phyloP scores from a whole-genome alignment of 306 rosid genomes.

The Ochetophila trinervis region DNA sequence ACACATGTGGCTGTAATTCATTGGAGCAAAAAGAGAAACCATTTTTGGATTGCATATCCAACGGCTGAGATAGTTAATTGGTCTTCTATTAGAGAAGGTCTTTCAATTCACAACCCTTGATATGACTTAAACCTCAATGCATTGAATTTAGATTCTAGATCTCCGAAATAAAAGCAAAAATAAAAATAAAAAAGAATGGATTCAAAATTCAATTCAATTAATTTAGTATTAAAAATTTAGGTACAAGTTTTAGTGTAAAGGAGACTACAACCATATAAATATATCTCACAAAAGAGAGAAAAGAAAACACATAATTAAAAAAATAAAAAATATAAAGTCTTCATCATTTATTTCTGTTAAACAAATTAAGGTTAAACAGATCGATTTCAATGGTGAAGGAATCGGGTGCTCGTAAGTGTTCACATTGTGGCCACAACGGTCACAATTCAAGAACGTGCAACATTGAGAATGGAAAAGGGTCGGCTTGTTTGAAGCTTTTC shows the following conservation, averaged over 20 bases:
- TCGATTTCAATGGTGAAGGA: slow-evolving; percentile 32
- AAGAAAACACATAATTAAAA: no score
- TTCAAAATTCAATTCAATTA: no score
- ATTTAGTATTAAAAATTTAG: no score
- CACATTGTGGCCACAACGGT: slow-evolving; percentile 39
- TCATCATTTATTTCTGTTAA: no score
- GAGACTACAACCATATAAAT: no score
- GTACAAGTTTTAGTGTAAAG: no score
- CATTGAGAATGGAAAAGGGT: slow-evolving; percentile 3
- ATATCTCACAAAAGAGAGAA: no score
- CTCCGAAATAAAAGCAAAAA: not conserved
- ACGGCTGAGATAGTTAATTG: not conserved
- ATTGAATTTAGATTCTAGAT: not conserved
- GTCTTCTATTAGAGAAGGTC: not conserved
- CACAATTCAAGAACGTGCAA: slow-evolving; percentile 43
- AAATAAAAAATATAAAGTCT: no score
- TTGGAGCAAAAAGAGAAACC: not conserved
- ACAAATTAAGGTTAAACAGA: no score
- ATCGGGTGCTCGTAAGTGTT: slow-evolving; percentile 34
- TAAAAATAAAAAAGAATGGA: no score
- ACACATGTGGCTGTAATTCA: not conserved
- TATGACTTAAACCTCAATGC: not conserved
- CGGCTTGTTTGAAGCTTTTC: slow-evolving; percentile 40
- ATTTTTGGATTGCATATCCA: not conserved
- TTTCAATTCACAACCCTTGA: not conserved